phyloP scores from a whole-genome alignment of 768 basidiomycete species.

The Cubamyces lactineus region DNA sequence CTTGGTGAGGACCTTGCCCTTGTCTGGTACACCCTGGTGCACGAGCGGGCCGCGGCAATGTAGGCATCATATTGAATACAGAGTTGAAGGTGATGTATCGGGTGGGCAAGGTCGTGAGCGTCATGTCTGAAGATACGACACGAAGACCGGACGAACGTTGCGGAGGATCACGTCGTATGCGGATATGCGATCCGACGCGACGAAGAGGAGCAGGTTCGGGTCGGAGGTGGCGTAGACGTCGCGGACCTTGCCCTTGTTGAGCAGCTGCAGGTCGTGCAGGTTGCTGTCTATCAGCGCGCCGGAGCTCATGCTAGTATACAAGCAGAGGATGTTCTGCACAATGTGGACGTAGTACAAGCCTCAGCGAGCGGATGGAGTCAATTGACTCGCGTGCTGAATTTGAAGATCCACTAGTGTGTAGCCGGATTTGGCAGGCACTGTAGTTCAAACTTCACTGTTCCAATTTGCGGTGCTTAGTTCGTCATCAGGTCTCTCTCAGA shows the following conservation, averaged over 20 bases:
- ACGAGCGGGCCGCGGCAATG: background rate
- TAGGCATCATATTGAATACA: background rate
- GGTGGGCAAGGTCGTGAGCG: background rate
- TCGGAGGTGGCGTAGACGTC: slow-evolving; percentile 87
- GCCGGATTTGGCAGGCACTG: slow-evolving; percentile 13
- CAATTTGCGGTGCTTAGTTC: too few species aligned
- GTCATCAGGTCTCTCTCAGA: background rate
- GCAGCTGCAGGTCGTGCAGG: slow-evolving; percentile 62
- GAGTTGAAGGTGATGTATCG: background rate
- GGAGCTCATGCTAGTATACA: slow-evolving; percentile 7
- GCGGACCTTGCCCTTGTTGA: slow-evolving; percentile 94
- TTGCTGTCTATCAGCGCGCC: slow-evolving; percentile 51
- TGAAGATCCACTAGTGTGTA: slow-evolving; percentile 3
- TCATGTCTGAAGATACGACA: background rate
- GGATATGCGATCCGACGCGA: slow-evolving; percentile 94
- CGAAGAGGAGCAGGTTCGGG: slow-evolving; percentile 79
- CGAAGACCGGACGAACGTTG: slow-evolving; percentile 63
- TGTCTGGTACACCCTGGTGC: slow-evolving; percentile 87
- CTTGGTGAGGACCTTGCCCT: slow-evolving; percentile 86
- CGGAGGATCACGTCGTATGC: slow-evolving; percentile 95
- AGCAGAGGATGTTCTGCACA: background rate
- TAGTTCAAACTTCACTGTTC: background rate
- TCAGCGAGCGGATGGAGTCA: background rate
- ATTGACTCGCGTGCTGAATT: background rate
- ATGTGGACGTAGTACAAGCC: background rate